Evolutionary conservation across 257 asterid species (phyloP), one percentile per base, ranked within the genome.

Genomic region (Osmanthus fragrans): DNA sequence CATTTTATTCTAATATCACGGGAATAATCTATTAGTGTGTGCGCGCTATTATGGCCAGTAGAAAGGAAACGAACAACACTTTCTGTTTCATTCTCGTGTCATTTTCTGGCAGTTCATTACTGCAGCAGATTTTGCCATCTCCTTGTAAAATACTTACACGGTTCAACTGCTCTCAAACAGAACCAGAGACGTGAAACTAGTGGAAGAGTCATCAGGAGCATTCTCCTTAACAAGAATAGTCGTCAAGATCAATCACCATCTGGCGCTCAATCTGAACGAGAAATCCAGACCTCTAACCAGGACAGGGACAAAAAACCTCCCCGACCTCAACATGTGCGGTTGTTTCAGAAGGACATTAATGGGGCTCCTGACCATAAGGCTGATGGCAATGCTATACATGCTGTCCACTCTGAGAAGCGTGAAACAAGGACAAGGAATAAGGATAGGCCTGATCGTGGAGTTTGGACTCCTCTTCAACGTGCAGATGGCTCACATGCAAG

Each of bases 361-460:
- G 88, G 88, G 42, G 82, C 85, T 71, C 76, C 86, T 65, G 98
- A 92, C 77, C 90, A 84, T 80, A 93, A 81, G 81, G 70, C 79
- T 79, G 86, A 70, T 33, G 60, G 83, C 39, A 84, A 77, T 77
- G 92, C 88, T 86, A 54, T 74, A 66, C 88, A 80, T 77, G 77
- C 75, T 74, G 81, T 56, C 70, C 84, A 86, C 69, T 3, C 73
- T 29, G 97, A 89, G 81, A 92, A 85, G 81, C 91, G 82, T 66
- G 96, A 90, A 76, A 90, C 85, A 63, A 88, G 94, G 64, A 81
- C 85, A 40, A 89, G 90, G 87, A 94, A 89, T 82, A 94, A 88
- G 84, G 97, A 94, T 82, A 90, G 98, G 75, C 98, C 97, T 78
- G 98, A 94, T 84, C 96, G 97, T 79, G 98, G 96, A 80, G 97